Percentiles rank a stretch among this genome's conserved stretches.
These are phyloP conservation scores for Alternaria panax DNA, from an alignment of 2,329 filamentous ascomycete species.

Conservation along the genomic window DNA sequence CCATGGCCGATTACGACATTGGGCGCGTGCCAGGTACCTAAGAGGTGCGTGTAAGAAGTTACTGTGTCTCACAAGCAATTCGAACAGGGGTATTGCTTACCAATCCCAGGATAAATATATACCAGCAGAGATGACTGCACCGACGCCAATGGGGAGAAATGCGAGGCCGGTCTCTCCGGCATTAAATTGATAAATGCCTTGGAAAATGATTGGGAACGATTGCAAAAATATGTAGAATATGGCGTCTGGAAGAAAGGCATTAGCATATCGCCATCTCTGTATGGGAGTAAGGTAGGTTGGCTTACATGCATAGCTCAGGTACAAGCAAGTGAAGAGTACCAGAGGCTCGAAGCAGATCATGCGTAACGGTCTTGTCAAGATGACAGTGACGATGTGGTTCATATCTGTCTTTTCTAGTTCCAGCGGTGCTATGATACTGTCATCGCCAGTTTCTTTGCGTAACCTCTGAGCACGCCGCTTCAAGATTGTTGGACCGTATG, in stretches of 20 bases:
- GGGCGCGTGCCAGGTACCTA: conserved; percentile 61
- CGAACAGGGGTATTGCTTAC: background rate
- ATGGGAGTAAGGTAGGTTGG: conserved; percentile 2
- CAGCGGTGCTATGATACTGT: conserved; percentile 64
- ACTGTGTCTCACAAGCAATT: background rate
- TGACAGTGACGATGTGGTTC: conserved; percentile 69
- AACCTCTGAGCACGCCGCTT: conserved; percentile 63
- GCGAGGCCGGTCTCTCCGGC: conserved; percentile 70
- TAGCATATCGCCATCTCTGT: background rate
- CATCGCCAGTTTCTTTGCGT: conserved; percentile 62
- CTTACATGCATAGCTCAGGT: conserved; percentile 67
- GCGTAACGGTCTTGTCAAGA: conserved; percentile 73
- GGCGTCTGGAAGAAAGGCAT: conserved; percentile 42
- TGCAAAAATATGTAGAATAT: conserved; percentile 79
- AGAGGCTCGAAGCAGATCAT: conserved; percentile 80
- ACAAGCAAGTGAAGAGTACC: conserved; percentile 74
- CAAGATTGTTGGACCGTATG: conserved; percentile 56
- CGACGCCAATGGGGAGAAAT: conserved; percentile 73
- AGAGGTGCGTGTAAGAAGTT: background rate
- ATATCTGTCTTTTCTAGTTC: conserved; percentile 68
- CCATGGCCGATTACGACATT: conserved; percentile 61
- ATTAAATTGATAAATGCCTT: conserved; percentile 67
- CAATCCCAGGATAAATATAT: conserved; percentile 72
- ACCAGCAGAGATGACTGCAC: conserved; percentile 64
- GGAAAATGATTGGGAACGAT: conserved; percentile 74